Evolutionary conservation across 306 rosid species (phyloP), one percentile per base, ranked within the genome.

Genomic region (Fragaria ananassa): DNA sequence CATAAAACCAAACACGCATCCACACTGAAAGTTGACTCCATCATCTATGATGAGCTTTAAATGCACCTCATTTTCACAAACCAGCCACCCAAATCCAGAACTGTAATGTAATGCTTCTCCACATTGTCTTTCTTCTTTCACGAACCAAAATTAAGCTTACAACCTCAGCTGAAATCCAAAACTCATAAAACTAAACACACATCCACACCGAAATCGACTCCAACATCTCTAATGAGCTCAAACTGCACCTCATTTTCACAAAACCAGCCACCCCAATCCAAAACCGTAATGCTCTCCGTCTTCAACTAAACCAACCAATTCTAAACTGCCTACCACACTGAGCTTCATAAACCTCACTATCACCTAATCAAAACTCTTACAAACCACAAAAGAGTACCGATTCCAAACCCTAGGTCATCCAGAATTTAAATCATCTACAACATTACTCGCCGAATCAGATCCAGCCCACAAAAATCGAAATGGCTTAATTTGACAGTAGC

Each of bases 401-500:
- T 44, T 19, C 29, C 29, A 60, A 73, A 41, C 77, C 29, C 54
- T n/a, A 57, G 13, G 13, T 42, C 45, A 18, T 27, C 29, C 45
- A 60, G 7, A 74, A 74, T 45, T 44, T 31, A 74, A 54, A 60
- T 4, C 1, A 9, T 27, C 12, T 0, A 44, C 68, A 27, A 44
- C 58, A 60, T 74, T 61, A 25, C 8, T 44, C 69, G 11, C 2
- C 58, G 4, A 74, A 61, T 64, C 45, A 34, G 74, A 81, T 72
- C 74, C 58, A 56, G 46, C 19, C 23, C 56, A 35, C 6, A 17
- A 67, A 58, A 50, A 17, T 62, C 19, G 58, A 58, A 69, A 60
- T 25, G 57, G 58, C 54, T 64, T 5, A 50, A 62, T 29, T n/a
- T n/a, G 12, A 73, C 0, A 41, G 10, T 73, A 41, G 41, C 34